Percentiles rank a stretch among this genome's conserved stretches.
Evolutionary conservation across 2,329 filamentous ascomycete genomes (phyloP).

Genomic region (Penicillium sp.): DNA sequence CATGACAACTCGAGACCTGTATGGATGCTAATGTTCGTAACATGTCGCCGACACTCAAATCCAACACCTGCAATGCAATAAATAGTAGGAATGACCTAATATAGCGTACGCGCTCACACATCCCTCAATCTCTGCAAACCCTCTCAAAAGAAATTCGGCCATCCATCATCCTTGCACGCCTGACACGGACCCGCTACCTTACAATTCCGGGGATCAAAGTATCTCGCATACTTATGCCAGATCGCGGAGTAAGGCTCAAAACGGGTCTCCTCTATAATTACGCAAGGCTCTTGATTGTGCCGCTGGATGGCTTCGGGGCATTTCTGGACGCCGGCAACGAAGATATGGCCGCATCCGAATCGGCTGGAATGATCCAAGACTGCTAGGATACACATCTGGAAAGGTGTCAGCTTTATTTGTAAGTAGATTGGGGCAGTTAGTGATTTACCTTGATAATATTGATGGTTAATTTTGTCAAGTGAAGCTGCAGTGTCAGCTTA

Average conservation of each 20-base stretch:
- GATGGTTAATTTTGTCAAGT: neutral
- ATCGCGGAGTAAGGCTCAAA: neutral
- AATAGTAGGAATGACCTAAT: too few species aligned
- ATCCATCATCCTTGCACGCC: constrained; percentile 8
- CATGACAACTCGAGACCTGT: neutral
- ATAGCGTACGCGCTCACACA: neutral
- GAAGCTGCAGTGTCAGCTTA: neutral
- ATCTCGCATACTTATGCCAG: constrained; percentile 13
- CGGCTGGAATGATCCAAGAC: constrained; percentile 16
- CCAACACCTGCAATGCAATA: neutral
- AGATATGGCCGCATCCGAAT: constrained; percentile 21
- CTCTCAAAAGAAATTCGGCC: constrained; percentile 12
- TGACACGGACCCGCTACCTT: constrained; percentile 21
- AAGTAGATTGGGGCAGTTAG: neutral
- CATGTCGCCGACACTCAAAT: neutral
- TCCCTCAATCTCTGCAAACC: neutral
- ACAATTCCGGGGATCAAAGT: constrained; percentile 7
- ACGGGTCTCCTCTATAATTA: neutral
- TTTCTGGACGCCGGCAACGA: constrained; percentile 8
- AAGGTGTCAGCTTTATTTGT: neutral
- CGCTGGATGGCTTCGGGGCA: constrained; percentile 7
- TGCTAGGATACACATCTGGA: constrained; percentile 17
- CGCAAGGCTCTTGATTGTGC: constrained; percentile 1
- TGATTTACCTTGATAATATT: neutral
- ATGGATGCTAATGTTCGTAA: neutral